Conservation (phyloP, 2,329 filamentous ascomycete species). For the Colletotrichum plurivorum region DNA sequence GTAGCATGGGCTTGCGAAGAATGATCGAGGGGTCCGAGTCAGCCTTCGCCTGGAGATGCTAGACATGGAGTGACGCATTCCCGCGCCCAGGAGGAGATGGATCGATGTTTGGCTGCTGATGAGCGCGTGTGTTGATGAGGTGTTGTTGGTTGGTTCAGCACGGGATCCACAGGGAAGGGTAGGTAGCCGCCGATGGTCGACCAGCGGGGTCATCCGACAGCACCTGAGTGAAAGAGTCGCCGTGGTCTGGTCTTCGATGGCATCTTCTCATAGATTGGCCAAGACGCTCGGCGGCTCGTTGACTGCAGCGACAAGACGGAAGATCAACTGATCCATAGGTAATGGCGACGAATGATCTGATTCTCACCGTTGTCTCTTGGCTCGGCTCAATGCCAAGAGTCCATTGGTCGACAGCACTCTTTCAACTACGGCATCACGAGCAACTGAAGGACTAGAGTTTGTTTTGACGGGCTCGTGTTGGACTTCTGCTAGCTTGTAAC, state of each 20-base stretch:
- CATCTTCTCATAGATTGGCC: too few relatives aligned
- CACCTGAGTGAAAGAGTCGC: too few relatives aligned
- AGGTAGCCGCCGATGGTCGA: too few relatives aligned
- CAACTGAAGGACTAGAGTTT: too few relatives aligned
- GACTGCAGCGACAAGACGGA: slow-evolving; percentile 1
- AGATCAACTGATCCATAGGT: background rate
- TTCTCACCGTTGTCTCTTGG: background rate
- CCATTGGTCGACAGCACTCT: too few relatives aligned
- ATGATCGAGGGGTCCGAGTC: background rate
- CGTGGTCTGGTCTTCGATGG: too few relatives aligned
- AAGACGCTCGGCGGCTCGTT: too few relatives aligned
- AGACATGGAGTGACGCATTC: slow-evolving; percentile 12
- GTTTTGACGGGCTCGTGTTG: too few relatives aligned
- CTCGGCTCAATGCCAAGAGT: background rate
- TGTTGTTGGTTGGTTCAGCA: slow-evolving; percentile 10
- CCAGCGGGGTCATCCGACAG: too few relatives aligned
- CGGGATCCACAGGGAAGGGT: too few relatives aligned
- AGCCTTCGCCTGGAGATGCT: slow-evolving; percentile 13
- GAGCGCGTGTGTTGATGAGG: slow-evolving; percentile 9
- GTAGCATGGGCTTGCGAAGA: background rate
- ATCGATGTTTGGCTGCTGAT: slow-evolving; percentile 12
- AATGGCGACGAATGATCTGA: background rate
- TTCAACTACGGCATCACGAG: too few relatives aligned
- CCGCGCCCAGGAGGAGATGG: background rate
- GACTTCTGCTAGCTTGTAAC: too few relatives aligned